These are phyloP conservation scores for Lachnellula hyalina DNA, from an alignment of 2,329 filamentous ascomycete genomes.

Conservation along the genomic window DNA sequence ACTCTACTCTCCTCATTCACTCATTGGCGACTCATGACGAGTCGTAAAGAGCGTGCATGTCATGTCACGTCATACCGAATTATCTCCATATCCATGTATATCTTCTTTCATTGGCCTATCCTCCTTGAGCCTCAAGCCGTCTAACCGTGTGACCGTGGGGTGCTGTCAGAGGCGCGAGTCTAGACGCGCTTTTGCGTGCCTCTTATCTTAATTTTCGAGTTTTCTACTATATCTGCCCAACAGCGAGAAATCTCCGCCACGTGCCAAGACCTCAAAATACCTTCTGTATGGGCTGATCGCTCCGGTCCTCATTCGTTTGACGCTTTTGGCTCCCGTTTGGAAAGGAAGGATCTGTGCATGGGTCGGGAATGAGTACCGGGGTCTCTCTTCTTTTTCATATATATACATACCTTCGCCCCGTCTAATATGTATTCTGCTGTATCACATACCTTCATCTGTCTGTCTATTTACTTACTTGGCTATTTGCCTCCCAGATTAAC, in stretches of 20 bases:
- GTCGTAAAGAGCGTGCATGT: background rate
- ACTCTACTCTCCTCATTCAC: too few relatives aligned
- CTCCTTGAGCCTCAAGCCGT: slow-evolving; percentile 1
- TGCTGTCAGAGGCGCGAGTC: slow-evolving; percentile 1
- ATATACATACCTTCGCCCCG: background rate
- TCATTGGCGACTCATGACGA: background rate
- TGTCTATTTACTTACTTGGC: background rate
- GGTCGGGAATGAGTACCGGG: background rate
- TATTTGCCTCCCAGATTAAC: too few relatives aligned
- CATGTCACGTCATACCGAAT: background rate
- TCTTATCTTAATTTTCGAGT: background rate
- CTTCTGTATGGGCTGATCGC: slow-evolving; percentile 11
- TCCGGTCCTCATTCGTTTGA: background rate
- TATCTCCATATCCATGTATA: background rate
- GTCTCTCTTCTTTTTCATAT: background rate
- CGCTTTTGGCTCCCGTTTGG: slow-evolving; percentile 9
- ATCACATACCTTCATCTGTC: background rate
- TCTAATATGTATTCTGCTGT: background rate
- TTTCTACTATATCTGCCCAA: slow-evolving; percentile 2
- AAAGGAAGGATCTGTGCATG: background rate
- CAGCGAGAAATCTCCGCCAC: slow-evolving; percentile 20
- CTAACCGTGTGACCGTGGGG: slow-evolving; percentile 1
- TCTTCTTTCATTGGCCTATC: background rate
- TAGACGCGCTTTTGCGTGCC: background rate
- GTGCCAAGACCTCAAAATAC: slow-evolving; percentile 15